phyloP scores from a whole-genome alignment of 192 early-diverging fungal species.

The Polychytrium aggregatum region DNA sequence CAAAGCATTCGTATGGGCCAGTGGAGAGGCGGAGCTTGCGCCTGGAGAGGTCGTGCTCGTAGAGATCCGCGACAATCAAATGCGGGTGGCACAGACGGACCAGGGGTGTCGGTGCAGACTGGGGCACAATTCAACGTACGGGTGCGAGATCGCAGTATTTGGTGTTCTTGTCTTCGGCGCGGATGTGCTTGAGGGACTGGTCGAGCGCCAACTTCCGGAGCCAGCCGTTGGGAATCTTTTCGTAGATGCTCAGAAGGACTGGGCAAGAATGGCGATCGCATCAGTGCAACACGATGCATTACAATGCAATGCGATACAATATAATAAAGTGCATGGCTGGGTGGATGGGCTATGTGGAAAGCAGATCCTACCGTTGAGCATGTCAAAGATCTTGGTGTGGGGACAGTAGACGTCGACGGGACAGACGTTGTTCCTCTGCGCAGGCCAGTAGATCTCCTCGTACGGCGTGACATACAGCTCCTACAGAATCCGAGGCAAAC shows the following conservation, averaged over 20 bases:
- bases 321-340: too few relatives aligned
- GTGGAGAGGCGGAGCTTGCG: too few relatives aligned
- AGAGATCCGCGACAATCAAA: too few relatives aligned
- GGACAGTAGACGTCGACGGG: conserved; percentile 75
- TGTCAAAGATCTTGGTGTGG: conserved; percentile 63
- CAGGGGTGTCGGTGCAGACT: too few relatives aligned
- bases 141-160: conserved; percentile 83
- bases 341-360: too few relatives aligned
- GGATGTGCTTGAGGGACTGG: conserved; percentile 69
- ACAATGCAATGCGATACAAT: too few relatives aligned
- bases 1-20: too few relatives aligned
- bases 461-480: conserved; percentile 88
- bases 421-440: conserved; percentile 71
- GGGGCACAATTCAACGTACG: conserved; percentile 21
- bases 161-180: conserved; percentile 83
- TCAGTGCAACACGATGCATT: too few relatives aligned
- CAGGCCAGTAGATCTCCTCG: conserved; percentile 69
- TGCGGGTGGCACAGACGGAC: too few relatives aligned
- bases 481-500: too few relatives aligned
- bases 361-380: conserved; percentile 60
- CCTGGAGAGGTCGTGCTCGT: too few relatives aligned
- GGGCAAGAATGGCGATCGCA: conserved; percentile 12
- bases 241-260: conserved; percentile 30
- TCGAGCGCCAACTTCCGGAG: conserved; percentile 59
- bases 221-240: conserved; percentile 46